Percentiles rank a stretch among this genome's conserved stretches.
phyloP scores from a whole-genome alignment of 345 rosid species.

The Reutealis trisperma region DNA sequence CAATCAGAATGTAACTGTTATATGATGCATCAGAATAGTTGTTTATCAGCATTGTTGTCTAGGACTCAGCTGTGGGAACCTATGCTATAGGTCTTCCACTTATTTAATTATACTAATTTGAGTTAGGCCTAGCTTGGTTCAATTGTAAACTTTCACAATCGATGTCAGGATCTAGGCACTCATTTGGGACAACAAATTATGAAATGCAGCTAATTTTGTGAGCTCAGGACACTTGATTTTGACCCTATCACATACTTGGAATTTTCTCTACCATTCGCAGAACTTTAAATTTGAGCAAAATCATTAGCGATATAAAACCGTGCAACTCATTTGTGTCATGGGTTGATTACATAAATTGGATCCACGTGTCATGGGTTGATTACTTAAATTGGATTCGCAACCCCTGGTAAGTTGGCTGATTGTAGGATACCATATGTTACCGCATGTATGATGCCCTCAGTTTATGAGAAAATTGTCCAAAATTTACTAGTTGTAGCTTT shows the following conservation, averaged over 20 bases:
- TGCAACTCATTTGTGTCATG: neutral
- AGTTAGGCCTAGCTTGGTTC: neutral
- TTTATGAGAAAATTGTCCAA: neutral
- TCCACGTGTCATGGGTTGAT: neutral
- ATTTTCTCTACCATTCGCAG: neutral
- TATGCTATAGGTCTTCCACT: neutral
- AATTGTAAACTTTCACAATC: neutral
- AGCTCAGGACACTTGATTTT: neutral
- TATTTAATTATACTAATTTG: neutral
- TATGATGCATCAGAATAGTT: neutral
- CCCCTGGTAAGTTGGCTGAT: neutral
- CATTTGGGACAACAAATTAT: too few relatives aligned
- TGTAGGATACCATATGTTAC: too few relatives aligned
- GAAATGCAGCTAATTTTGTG: too few relatives aligned
- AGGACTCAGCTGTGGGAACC: neutral
- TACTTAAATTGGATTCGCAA: neutral
- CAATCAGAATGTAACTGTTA: neutral
- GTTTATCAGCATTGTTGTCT: neutral
- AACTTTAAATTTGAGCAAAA: neutral
- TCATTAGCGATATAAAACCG: neutral
- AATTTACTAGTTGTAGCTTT: neutral
- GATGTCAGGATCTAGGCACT: neutral
- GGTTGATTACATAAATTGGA: neutral
- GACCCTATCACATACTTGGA: neutral
- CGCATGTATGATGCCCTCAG: neutral